Base-by-base conservation (phyloP, 2,329 filamentous ascomycete genomes). In the Alternaria gaisen region DNA sequence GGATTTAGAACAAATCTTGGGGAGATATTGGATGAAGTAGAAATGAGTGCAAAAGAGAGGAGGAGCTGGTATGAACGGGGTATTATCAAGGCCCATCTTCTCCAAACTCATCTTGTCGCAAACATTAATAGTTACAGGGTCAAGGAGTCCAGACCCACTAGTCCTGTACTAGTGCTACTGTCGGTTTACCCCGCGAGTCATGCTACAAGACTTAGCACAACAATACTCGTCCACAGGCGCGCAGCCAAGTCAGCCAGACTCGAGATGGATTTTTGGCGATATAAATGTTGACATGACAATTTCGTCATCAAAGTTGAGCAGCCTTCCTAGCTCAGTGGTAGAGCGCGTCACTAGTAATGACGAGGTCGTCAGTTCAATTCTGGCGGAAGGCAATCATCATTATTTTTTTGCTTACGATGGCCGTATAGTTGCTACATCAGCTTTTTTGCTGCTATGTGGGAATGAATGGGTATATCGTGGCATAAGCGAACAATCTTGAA, bases 261-360 rank as follows among this genome's bases (percentile, higher is more conserved):
- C n/a, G 14, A 3, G 3, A 5, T 34, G 32, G 2, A 5, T 6
- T 34, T 34, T 5, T 1, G 12, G 12, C 1, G 2, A 30, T 30
- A 28, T 28, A 10, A 1, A 28, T 28, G 3, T 22, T 22, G 20
- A 3, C 3, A 3, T 3, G 20, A 7, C 7, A 1, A 10, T 16
- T 34, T 34, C 1, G 32, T 16, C 32, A 34, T 34, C 32, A 6
- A 34, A 14, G 11, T 14, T 12, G 3, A 34, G 3, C 14, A 8
- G 73, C 73, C 71, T 70, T 70, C 71, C 67, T 76, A 69, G 73
- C 73, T 76, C 70, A 76, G 73, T 76, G 73, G 73, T 76, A 77
- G 71, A 77, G 74, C 74, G 74, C 72, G 72, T 74, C 73, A 77
- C 74, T 77, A 77, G 74, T 77, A 77, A 77, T 77, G 74, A 74